Conservation (phyloP, 768 basidiomycete genomes). For the Leccinum sublutescens region DNA sequence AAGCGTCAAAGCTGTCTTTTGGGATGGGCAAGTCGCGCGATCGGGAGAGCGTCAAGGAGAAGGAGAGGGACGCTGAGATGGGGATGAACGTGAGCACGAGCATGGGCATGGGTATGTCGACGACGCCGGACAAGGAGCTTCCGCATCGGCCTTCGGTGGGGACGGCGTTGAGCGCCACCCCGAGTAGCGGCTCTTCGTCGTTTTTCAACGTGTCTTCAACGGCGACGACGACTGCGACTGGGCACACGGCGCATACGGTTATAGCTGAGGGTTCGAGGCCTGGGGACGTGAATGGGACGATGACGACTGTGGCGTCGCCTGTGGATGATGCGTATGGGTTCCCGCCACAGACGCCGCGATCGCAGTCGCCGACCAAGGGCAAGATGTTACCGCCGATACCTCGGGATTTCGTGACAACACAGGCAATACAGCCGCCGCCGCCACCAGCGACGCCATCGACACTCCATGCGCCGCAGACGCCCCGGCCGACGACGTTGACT, state of each 20-base stretch:
- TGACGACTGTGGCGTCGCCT: slow-evolving; percentile 16
- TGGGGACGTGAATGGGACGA: slow-evolving; percentile 24
- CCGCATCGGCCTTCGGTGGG: slow-evolving; percentile 43
- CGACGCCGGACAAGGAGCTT: slow-evolving; percentile 45
- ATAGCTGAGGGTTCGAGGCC: slow-evolving; percentile 36
- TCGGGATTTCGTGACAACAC: slow-evolving; percentile 47
- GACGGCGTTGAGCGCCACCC: slow-evolving; percentile 57
- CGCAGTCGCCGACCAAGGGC: slow-evolving; percentile 49
- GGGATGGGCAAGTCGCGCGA: slow-evolving; percentile 54
- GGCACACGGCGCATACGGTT: slow-evolving; percentile 41
- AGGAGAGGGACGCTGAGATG: slow-evolving; percentile 36
- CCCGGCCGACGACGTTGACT: slow-evolving; percentile 29
- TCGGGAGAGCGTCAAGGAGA: slow-evolving; percentile 43
- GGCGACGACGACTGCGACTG: slow-evolving; percentile 22
- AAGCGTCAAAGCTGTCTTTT: slow-evolving; percentile 79
- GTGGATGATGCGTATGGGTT: slow-evolving; percentile 22
- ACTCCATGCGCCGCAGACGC: slow-evolving; percentile 27
- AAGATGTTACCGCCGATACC: slow-evolving; percentile 81
- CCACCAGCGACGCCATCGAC: not conserved
- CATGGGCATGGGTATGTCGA: slow-evolving; percentile 12
- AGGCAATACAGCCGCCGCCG: not conserved
- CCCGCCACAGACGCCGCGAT: slow-evolving; percentile 32
- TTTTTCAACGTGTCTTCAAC: slow-evolving; percentile 80
- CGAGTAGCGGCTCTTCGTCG: slow-evolving; percentile 77
- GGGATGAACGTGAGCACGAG: not conserved